Conservation (phyloP, 2,329 filamentous ascomycete species). For the Diaporthe citriasiana region DNA sequence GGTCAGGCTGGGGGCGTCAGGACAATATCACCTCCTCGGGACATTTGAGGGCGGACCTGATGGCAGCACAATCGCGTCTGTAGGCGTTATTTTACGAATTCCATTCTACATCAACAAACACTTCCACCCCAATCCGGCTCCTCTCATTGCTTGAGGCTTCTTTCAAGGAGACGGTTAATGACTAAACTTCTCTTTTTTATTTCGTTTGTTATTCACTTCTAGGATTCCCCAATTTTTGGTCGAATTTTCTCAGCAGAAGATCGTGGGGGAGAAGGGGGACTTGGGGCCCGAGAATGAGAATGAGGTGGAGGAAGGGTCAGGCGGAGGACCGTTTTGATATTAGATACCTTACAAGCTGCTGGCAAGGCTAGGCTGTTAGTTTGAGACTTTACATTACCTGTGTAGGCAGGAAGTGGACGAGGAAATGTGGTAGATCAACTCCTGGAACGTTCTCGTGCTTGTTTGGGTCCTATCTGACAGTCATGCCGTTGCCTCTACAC, state of each 20-base stretch:
- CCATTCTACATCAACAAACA: slow-evolving; percentile 30
- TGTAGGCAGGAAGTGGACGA: slow-evolving; percentile 17
- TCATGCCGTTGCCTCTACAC: background rate
- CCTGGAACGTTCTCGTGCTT: background rate
- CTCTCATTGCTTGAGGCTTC: slow-evolving; percentile 37
- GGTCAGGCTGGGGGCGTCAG: slow-evolving; percentile 6
- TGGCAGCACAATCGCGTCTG: slow-evolving; percentile 7
- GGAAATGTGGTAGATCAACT: slow-evolving; percentile 30
- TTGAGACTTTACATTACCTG: slow-evolving; percentile 28
- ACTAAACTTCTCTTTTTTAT: slow-evolving; percentile 30
- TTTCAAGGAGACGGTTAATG: slow-evolving; percentile 37
- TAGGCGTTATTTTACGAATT: slow-evolving; percentile 35
- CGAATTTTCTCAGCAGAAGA: slow-evolving; percentile 10
- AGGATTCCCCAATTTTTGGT: slow-evolving; percentile 42
- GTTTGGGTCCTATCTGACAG: background rate
- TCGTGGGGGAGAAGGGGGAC: background rate
- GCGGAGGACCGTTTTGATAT: slow-evolving; percentile 28
- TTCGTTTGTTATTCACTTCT: slow-evolving; percentile 37
- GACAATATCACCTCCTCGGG: slow-evolving; percentile 15
- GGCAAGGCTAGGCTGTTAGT: slow-evolving; percentile 35
- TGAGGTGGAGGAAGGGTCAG: background rate
- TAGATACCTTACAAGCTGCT: slow-evolving; percentile 39
- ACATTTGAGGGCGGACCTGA: slow-evolving; percentile 8
- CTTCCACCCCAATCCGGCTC: slow-evolving; percentile 7
- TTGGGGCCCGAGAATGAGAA: background rate